phyloP scores from a whole-genome alignment of 2,329 filamentous ascomycete genomes.

The Xylariaceae sp. region DNA sequence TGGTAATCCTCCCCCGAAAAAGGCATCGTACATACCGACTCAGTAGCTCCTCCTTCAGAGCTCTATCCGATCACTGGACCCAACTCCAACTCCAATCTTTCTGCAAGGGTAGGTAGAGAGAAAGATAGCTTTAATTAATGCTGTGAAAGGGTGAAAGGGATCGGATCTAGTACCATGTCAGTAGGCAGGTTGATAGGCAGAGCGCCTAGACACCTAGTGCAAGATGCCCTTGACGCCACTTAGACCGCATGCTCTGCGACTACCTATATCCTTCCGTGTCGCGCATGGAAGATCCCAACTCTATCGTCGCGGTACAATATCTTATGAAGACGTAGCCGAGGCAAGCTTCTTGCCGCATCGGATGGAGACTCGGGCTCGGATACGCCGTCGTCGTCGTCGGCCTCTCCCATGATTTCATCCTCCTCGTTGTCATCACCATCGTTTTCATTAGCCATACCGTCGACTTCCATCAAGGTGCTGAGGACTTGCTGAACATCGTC shows the following conservation, averaged over 20 bases:
- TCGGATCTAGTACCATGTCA: slow-evolving; percentile 11
- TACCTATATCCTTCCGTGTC: slow-evolving; percentile 55
- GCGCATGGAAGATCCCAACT: slow-evolving; percentile 72
- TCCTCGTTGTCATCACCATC: slow-evolving; percentile 38
- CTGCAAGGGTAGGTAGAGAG: not conserved
- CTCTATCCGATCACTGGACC: not conserved
- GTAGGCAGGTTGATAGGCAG: slow-evolving; percentile 3
- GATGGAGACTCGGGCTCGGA: slow-evolving; percentile 48
- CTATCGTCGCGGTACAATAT: slow-evolving; percentile 84
- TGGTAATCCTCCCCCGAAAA: not conserved
- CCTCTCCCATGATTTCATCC: slow-evolving; percentile 28
- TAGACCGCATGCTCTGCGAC: slow-evolving; percentile 19
- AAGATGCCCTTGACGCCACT: not conserved
- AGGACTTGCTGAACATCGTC: too few relatives aligned
- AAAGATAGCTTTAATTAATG: too few relatives aligned
- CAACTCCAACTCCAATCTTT: slow-evolving; percentile 1
- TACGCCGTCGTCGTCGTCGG: slow-evolving; percentile 43
- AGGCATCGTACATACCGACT: not conserved
- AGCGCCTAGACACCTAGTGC: slow-evolving; percentile 6
- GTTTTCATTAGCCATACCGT: not conserved
- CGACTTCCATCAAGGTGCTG: too few relatives aligned
- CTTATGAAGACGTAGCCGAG: slow-evolving; percentile 61
- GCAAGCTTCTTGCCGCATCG: slow-evolving; percentile 40
- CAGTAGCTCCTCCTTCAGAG: not conserved
- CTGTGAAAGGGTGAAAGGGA: not conserved